These are phyloP conservation scores for Bacidia gigantensis DNA, from an alignment of 495 filamentous ascomycete genomes.

Conservation along the genomic window DNA sequence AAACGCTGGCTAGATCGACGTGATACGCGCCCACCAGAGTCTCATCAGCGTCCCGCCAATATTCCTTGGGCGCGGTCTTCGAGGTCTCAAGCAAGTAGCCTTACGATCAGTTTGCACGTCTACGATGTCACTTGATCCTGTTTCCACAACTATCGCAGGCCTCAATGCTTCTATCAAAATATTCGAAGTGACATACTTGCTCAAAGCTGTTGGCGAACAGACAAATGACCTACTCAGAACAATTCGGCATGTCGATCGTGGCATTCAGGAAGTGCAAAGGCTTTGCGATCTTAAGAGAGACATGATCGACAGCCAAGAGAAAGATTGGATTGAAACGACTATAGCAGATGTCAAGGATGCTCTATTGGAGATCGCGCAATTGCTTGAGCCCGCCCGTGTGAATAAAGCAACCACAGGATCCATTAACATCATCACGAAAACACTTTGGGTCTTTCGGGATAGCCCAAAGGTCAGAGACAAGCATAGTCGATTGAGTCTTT, in stretches of 20 bases:
- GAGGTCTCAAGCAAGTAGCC: too few relatives aligned
- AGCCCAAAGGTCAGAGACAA: slow-evolving; percentile 18
- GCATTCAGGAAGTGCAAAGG: slow-evolving; percentile 18
- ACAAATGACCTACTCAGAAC: slow-evolving; percentile 19
- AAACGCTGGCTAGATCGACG: too few relatives aligned
- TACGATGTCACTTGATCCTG: too few relatives aligned
- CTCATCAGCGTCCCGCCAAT: too few relatives aligned
- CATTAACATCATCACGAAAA: slow-evolving; percentile 12
- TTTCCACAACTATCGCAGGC: too few relatives aligned
- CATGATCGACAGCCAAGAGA: slow-evolving; percentile 13
- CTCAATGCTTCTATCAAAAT: too few relatives aligned
- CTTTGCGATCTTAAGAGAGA: slow-evolving; percentile 14
- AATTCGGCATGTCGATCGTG: slow-evolving; percentile 13
- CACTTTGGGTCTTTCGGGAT: slow-evolving; percentile 22
- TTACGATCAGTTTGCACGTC: too few relatives aligned
- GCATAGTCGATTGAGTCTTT: slow-evolving; percentile 14
- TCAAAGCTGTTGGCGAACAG: slow-evolving; percentile 19
- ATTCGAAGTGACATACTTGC: slow-evolving; percentile 7
- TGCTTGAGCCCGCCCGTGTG: slow-evolving; percentile 17
- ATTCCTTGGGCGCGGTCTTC: too few relatives aligned
- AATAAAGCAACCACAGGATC: background rate
- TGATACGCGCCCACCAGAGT: too few relatives aligned
- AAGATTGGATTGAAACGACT: slow-evolving; percentile 16
- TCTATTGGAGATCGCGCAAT: slow-evolving; percentile 10
- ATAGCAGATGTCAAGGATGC: slow-evolving; percentile 18